Base-by-base conservation (phyloP, 2,329 filamentous ascomycete genomes). In the Ascosphaera pollenicola region DNA sequence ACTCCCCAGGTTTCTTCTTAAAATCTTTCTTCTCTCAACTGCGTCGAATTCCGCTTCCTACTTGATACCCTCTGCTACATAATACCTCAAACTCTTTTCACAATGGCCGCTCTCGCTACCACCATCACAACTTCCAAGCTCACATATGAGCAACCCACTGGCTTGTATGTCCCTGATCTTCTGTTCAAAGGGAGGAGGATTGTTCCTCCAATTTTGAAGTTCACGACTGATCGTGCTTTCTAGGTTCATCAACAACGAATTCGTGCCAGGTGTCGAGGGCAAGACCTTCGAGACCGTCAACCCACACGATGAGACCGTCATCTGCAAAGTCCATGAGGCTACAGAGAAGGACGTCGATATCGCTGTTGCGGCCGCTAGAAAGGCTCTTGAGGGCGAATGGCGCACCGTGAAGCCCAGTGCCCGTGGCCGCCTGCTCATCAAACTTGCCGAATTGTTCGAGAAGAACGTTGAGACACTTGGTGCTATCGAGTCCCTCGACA, bases 261-360 rank as follows among this genome's bases (percentile, higher is more conserved):
- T 77, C 64, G 73, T 91, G 47, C 74, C 78, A 59, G 69, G 74
- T 56, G 75, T 78, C 46, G 81, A 92, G 51, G 84, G 84, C 64
- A 78, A 82, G 70, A 84, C 77, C 48, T 89, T 93, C 54, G 83
- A 93, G 63, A 79, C 84, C 59, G 77, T 89, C 68, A 92, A 92
- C 70, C 84, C 84, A 43, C 54, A 77, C 46, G 82, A 73, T 47
- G 85, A 93, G 61, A 75, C 84, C 60, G 73, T 82, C 53, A 91
- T 92, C 65, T 71, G 68, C 66, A 75, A 75, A 40, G 80, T 93
- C 50, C 65, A 73, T 55, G 84, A 92, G 64, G 85, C 77, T 54
- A 80, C 77, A 47, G 83, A 91, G 68, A 84, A 91, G 68, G 54
- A 61, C 64, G 66, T 73, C 55, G 70, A 75, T 58, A 63, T 84